These are phyloP conservation scores for Agastache rugosa DNA, from an alignment of 257 asterid genomes.

Conservation along the genomic window DNA sequence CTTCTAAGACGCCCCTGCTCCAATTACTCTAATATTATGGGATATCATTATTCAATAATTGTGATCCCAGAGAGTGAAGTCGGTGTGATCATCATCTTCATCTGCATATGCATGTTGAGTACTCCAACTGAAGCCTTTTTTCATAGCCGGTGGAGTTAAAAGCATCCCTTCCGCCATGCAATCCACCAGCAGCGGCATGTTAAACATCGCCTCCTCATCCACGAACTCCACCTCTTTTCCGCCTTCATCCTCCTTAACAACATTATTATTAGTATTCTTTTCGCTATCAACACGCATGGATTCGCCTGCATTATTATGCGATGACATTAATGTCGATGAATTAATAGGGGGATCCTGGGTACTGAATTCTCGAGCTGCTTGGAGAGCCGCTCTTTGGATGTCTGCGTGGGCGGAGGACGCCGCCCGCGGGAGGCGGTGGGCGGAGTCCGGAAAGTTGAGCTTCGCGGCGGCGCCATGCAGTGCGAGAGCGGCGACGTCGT, in stretches of 20 bases:
- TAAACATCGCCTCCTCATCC: constrained; percentile 75
- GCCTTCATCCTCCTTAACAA: not conserved
- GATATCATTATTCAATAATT: constrained; percentile 12
- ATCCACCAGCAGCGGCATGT: constrained; percentile 67
- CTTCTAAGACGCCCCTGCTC: too few species aligned
- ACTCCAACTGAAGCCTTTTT: constrained; percentile 60
- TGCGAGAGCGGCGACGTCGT: too few species aligned
- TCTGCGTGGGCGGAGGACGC: constrained; percentile 45
- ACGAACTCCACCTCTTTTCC: constrained; percentile 31
- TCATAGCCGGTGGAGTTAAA: constrained; percentile 74
- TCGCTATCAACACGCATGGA: not conserved
- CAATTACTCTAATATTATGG: too few species aligned
- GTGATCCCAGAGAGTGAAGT: constrained; percentile 54
- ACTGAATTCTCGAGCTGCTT: not conserved
- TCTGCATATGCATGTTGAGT: not conserved
- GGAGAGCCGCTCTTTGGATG: constrained; percentile 44
- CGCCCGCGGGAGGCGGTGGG: too few species aligned
- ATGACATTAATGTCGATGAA: not conserved
- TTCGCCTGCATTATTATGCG: not conserved
- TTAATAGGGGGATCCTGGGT: not conserved
- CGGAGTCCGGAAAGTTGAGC: constrained; percentile 45
- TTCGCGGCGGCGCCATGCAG: constrained; percentile 45
- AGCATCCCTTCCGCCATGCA: constrained; percentile 88
- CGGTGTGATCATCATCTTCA: constrained; percentile 27
- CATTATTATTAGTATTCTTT: not conserved